These are phyloP conservation scores for Artomyces pyxidatus DNA, from an alignment of 768 basidiomycete genomes.

Conservation along the genomic window DNA sequence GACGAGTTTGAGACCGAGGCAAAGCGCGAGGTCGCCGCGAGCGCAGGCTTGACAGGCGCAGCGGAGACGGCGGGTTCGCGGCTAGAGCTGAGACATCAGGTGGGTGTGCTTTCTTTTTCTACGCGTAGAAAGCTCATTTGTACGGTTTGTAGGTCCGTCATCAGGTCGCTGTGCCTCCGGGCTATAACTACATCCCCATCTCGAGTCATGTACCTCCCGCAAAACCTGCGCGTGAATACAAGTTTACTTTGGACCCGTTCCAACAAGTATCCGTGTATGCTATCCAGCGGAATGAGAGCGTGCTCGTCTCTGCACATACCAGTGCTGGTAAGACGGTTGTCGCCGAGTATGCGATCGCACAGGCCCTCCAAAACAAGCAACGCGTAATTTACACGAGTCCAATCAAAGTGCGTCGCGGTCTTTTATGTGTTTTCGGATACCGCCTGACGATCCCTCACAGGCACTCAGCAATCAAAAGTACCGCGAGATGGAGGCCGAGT, in stretches of 20 bases:
- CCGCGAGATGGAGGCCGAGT: constrained; percentile 93
- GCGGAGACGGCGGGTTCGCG: constrained; percentile 54
- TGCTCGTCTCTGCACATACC: constrained; percentile 96
- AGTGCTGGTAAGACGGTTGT: constrained; percentile 99
- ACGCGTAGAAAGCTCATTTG: too few species aligned
- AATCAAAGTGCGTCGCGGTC: constrained; percentile 73
- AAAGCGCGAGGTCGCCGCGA: constrained; percentile 84
- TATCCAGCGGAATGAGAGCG: constrained; percentile 95
- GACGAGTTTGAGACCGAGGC: constrained; percentile 96
- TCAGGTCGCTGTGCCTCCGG: constrained; percentile 92
- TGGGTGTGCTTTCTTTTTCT: constrained; percentile 21
- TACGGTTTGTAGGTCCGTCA: constrained; percentile 81
- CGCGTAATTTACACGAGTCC: constrained; percentile 99
- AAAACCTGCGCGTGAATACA: constrained; percentile 89
- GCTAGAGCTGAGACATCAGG: constrained; percentile 79
- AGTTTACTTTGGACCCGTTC: constrained; percentile 96
- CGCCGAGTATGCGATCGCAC: constrained; percentile 98
- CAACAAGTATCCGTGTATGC: constrained; percentile 91
- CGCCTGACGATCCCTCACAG: constrained; percentile 34
- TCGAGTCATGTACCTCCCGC: constrained; percentile 84
- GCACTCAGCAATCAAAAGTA: constrained; percentile 99
- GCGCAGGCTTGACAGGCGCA: constrained; percentile 76
- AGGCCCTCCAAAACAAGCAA: constrained; percentile 88
- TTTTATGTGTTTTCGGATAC: background rate
- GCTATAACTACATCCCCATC: constrained; percentile 87